A percentile compares a stretch with the other conserved stretches of the same genome.
phyloP scores from a whole-genome alignment of 129 eudicot species.

The Scalesia atractyloides region DNA sequence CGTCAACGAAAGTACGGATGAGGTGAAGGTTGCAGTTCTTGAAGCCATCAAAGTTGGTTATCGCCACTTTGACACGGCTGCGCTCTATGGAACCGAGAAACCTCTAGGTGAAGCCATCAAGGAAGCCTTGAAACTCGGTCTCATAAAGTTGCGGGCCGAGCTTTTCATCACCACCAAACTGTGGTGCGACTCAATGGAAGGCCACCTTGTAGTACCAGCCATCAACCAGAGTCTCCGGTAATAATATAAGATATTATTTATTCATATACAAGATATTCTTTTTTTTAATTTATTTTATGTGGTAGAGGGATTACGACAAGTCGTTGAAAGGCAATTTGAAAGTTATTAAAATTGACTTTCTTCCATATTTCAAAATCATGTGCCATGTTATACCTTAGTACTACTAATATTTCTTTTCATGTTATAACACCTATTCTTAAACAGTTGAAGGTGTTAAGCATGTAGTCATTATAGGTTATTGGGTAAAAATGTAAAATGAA shows the following conservation, averaged over 20 bases:
- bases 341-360: too few relatives aligned
- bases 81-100: conserved; percentile 23
- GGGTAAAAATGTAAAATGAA: too few relatives aligned
- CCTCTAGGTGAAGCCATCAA: conserved; percentile 21
- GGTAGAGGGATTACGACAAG: background rate
- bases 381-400: too few relatives aligned
- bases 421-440: too few relatives aligned
- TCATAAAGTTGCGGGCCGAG: conserved; percentile 25
- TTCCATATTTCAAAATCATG: too few relatives aligned
- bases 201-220: conserved; percentile 12
- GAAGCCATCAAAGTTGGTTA: conserved; percentile 54
- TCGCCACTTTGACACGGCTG: conserved; percentile 40
- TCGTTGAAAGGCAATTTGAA: too few relatives aligned
- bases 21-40: conserved; percentile 37
- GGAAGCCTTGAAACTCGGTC: conserved; percentile 27
- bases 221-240: too few relatives aligned
- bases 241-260: background rate
- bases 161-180: conserved; percentile 35
- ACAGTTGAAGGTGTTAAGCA: too few relatives aligned
- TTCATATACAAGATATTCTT: background rate
- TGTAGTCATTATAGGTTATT: too few relatives aligned
- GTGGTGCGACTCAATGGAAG: conserved; percentile 19
- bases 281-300: background rate
- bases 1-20: background rate
- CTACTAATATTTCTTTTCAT: too few relatives aligned